phyloP scores from a whole-genome alignment of 305 asterid genomes.

The Fraxinus baroniana region DNA sequence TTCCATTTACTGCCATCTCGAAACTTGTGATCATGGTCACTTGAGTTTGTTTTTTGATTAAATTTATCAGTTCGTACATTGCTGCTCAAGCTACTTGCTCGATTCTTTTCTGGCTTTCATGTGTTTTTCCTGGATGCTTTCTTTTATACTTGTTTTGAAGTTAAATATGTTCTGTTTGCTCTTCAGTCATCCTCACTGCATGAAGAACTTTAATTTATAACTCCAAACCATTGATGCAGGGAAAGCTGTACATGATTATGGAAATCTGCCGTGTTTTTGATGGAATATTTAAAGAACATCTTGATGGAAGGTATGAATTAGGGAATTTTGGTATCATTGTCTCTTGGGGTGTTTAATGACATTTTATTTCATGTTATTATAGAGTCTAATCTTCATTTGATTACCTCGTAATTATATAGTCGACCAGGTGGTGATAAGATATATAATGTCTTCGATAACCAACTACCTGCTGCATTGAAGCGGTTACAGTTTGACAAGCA shows the following conservation, averaged over 20 bases:
- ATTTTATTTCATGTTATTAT: background rate
- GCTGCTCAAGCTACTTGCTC: background rate
- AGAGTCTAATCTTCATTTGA: background rate
- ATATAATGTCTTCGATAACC: conserved; percentile 66
- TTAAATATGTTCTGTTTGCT: background rate
- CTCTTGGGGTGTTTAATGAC: background rate
- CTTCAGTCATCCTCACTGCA: conserved; percentile 12
- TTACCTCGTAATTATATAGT: conserved; percentile 38
- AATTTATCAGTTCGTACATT: conserved; percentile 5
- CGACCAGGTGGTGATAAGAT: conserved; percentile 88
- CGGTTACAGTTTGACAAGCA: conserved; percentile 81
- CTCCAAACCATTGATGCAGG: conserved; percentile 41
- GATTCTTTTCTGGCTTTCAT: conserved; percentile 12
- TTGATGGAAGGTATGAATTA: conserved; percentile 66
- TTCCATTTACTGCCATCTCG: conserved; percentile 17
- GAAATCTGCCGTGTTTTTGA: conserved; percentile 76
- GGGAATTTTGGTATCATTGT: background rate
- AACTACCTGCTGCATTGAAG: conserved; percentile 73
- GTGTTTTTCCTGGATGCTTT: background rate
- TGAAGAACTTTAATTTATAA: background rate
- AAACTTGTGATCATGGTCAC: conserved; percentile 2
- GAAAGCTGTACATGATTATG: conserved; percentile 76
- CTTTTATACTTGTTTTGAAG: background rate
- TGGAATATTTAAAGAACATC: conserved; percentile 77
- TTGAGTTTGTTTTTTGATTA: background rate